Evolutionary conservation across 2,329 filamentous ascomycete genomes (phyloP).

Genomic region (Monosporascus sp.): DNA sequence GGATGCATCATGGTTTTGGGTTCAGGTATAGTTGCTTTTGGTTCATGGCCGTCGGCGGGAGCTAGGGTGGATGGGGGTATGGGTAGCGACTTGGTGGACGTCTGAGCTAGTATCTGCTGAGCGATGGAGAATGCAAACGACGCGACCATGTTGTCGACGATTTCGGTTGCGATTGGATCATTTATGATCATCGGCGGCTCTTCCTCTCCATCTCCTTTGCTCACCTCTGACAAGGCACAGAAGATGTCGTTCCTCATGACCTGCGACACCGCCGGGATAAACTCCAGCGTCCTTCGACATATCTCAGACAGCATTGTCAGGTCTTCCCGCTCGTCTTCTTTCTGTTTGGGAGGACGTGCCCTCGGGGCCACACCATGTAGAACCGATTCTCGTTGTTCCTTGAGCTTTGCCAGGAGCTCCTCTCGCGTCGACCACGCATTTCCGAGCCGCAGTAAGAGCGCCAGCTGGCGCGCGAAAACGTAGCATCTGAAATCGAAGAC

Average conservation of each 20-base stretch:
- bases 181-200: slow-evolving; percentile 20
- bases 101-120: slow-evolving; percentile 72
- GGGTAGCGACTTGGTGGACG: slow-evolving; percentile 61
- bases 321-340: slow-evolving; percentile 62
- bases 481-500: slow-evolving; percentile 94
- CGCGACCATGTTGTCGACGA: slow-evolving; percentile 68
- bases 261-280: slow-evolving; percentile 74
- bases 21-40: slow-evolving; percentile 58
- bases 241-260: slow-evolving; percentile 75
- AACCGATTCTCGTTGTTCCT: slow-evolving; percentile 55
- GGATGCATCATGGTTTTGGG: slow-evolving; percentile 69
- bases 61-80: slow-evolving; percentile 56
- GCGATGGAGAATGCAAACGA: slow-evolving; percentile 75
- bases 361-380: slow-evolving; percentile 52
- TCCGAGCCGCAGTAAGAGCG: slow-evolving; percentile 75
- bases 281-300: slow-evolving; percentile 75
- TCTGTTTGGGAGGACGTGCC: slow-evolving; percentile 41
- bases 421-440: slow-evolving; percentile 62
- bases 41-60: slow-evolving; percentile 45
- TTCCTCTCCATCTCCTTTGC: slow-evolving; percentile 32
- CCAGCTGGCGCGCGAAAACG: slow-evolving; percentile 84
- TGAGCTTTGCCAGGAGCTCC: slow-evolving; percentile 56
- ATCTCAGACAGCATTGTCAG: slow-evolving; percentile 78
- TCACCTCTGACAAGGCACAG: slow-evolving; percentile 47
- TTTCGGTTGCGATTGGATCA: slow-evolving; percentile 37